These are phyloP conservation scores for Zygosaccharomyces sapae DNA, from an alignment of 1,139 yeast genomes.

Conservation along the genomic window DNA sequence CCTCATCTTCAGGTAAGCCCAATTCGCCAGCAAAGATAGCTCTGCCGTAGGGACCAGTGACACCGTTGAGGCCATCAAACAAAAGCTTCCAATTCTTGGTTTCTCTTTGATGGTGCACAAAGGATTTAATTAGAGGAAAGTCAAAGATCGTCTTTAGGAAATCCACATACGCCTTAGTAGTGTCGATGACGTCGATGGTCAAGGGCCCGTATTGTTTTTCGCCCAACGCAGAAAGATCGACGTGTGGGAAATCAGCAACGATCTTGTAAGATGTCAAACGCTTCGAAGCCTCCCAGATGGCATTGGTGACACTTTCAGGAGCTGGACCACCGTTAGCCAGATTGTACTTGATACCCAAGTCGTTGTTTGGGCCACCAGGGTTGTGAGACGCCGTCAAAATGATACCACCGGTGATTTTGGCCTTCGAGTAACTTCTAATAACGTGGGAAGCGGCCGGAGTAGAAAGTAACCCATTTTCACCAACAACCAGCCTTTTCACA, in stretches of 20 bases:
- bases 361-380: slow-evolving; percentile 96
- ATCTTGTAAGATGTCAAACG: slow-evolving; percentile 58
- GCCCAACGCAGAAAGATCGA: slow-evolving; percentile 64
- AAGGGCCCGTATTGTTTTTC: slow-evolving; percentile 46
- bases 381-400: slow-evolving; percentile 95
- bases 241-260: slow-evolving; percentile 47
- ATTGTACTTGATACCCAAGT: slow-evolving; percentile 94
- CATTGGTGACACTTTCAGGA: slow-evolving; percentile 91
- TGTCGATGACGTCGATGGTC: slow-evolving; percentile 74
- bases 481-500: slow-evolving; percentile 76
- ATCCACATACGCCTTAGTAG: slow-evolving; percentile 70
- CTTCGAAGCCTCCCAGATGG: slow-evolving; percentile 70
- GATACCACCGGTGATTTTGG: slow-evolving; percentile 84
- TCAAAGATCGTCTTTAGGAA: slow-evolving; percentile 86
- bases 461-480: slow-evolving; percentile 81
- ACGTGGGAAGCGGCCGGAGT: slow-evolving; percentile 96
- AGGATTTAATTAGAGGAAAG: slow-evolving; percentile 71
- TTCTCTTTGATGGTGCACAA: slow-evolving; percentile 49
- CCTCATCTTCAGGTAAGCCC: slow-evolving; percentile 58
- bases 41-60: slow-evolving; percentile 94
- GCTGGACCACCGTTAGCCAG: slow-evolving; percentile 97
- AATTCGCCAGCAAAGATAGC: slow-evolving; percentile 80
- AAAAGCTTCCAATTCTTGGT: slow-evolving; percentile 62
- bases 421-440: slow-evolving; percentile 57
- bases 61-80: slow-evolving; percentile 91